Evolutionary conservation across 305 asterid species (phyloP).

Genomic region (Stenogyne calaminthoides): DNA sequence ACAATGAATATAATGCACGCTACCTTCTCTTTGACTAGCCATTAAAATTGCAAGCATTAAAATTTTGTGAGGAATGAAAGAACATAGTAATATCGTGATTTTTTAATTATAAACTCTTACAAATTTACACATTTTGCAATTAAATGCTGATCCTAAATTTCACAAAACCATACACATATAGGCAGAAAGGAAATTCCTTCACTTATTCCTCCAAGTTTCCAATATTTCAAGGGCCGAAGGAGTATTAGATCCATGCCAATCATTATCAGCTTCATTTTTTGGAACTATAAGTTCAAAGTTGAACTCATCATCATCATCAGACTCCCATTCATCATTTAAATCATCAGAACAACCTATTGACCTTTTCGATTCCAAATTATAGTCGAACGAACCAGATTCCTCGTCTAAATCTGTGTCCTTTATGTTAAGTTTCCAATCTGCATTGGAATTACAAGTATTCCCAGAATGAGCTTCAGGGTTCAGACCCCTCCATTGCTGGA

Average conservation of each 20-base stretch:
- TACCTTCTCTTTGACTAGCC: too few species aligned
- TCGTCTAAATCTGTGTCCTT: slow-evolving; percentile 26
- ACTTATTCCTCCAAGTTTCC: slow-evolving; percentile 65
- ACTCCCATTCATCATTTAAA: slow-evolving; percentile 31
- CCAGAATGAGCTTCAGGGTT: slow-evolving; percentile 25
- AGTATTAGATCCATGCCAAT: slow-evolving; percentile 34
- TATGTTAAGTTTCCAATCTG: not conserved
- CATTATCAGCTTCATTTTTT: slow-evolving; percentile 37
- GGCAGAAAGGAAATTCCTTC: not conserved
- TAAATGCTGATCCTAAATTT: not conserved
- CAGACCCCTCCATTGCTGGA: not conserved
- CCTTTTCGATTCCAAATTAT: slow-evolving; percentile 25
- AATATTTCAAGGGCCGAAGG: slow-evolving; percentile 82
- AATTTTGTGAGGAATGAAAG: too few species aligned
- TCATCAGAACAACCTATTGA: slow-evolving; percentile 26
- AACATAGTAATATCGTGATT: too few species aligned
- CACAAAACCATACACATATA: not conserved
- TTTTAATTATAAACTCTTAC: not conserved
- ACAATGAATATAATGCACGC: too few species aligned
- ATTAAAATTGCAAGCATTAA: too few species aligned
- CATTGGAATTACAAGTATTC: not conserved
- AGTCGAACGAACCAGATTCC: slow-evolving; percentile 24
- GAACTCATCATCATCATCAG: slow-evolving; percentile 40
- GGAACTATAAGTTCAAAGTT: slow-evolving; percentile 38
- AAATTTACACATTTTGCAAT: not conserved